Percentiles rank a stretch among this genome's conserved stretches.
Conservation (phyloP, 2,329 filamentous ascomycete species). For the Sporothrix humicola region DNA sequence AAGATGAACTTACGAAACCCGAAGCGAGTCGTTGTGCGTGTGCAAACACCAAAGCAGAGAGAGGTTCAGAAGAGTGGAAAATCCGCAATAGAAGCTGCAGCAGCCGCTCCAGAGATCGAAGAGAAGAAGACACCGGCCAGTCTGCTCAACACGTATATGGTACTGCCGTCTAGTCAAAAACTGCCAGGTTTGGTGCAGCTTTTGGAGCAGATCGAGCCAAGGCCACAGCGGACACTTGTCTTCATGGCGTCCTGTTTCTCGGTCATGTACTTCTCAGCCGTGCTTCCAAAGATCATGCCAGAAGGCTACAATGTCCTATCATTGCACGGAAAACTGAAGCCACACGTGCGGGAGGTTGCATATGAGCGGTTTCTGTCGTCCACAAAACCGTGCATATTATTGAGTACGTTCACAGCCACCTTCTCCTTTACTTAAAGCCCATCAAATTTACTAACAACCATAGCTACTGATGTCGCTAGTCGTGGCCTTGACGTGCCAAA, state of each 20-base stretch:
- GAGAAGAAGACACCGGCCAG: conserved; percentile 90
- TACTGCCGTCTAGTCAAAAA: conserved; percentile 78
- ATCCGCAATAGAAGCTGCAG: background rate
- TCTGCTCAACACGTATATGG: conserved; percentile 86
- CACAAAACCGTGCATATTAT: conserved; percentile 75
- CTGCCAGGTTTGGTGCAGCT: conserved; percentile 75
- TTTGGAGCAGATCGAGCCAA: conserved; percentile 70
- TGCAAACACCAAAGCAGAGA: conserved; percentile 67
- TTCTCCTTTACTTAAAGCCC: background rate
- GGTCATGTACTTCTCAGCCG: conserved; percentile 89
- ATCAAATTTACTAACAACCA: background rate
- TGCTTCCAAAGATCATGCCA: conserved; percentile 76
- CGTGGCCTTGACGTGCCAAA: conserved; percentile 89
- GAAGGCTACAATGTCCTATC: conserved; percentile 73
- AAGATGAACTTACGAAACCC: conserved; percentile 91
- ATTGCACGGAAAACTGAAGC: conserved; percentile 88
- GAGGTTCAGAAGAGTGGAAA: background rate
- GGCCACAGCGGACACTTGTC: conserved; percentile 83
- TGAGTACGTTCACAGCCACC: conserved; percentile 55
- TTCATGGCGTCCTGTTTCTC: conserved; percentile 94
- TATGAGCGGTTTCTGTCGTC: conserved; percentile 80
- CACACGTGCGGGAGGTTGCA: conserved; percentile 86
- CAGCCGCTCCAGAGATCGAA: conserved; percentile 66
- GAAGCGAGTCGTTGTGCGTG: conserved; percentile 91
- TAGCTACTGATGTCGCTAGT: conserved; percentile 81